Evolutionary conservation across 805 yeast genomes (phyloP).

Genomic region (Candida ortonii): DNA sequence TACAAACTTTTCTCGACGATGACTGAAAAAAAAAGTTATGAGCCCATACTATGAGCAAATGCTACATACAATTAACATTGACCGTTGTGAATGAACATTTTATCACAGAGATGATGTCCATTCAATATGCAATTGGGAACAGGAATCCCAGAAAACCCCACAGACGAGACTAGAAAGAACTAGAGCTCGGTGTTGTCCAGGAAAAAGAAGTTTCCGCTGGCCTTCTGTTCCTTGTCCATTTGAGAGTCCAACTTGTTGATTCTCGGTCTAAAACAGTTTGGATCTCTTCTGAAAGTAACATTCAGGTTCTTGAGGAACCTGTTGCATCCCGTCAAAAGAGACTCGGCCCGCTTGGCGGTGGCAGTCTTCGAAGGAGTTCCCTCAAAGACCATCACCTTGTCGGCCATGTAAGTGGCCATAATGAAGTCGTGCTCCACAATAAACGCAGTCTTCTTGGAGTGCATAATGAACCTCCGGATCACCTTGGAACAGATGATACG

Average conservation of each 20-base stretch:
- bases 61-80: too few species aligned
- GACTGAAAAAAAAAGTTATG: too few species aligned
- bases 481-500: constrained; percentile 99
- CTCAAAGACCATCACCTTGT: constrained; percentile 96
- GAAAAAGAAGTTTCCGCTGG: constrained; percentile 92
- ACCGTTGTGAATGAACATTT: too few species aligned
- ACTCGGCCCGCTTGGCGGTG: constrained; percentile 83
- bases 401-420: constrained; percentile 99
- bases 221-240: constrained; percentile 98
- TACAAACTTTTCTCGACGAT: too few species aligned
- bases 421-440: constrained; percentile 99
- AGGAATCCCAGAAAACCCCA: too few species aligned
- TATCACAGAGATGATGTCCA: too few species aligned
- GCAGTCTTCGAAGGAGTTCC: constrained; percentile 90
- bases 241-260: constrained; percentile 96
- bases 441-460: constrained; percentile 98
- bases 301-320: constrained; percentile 93
- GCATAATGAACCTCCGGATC: constrained; percentile 92
- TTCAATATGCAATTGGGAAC: too few species aligned
- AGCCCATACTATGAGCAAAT: too few species aligned
- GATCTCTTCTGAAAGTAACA: constrained; percentile 99
- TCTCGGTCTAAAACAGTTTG: constrained; percentile 97
- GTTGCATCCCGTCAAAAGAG: constrained; percentile 95
- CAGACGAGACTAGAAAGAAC: too few species aligned
- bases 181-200: constrained; percentile 60